Evolutionary conservation across 106 monocot genomes (phyloP).

Genomic region (Dendrobium catenatum): DNA sequence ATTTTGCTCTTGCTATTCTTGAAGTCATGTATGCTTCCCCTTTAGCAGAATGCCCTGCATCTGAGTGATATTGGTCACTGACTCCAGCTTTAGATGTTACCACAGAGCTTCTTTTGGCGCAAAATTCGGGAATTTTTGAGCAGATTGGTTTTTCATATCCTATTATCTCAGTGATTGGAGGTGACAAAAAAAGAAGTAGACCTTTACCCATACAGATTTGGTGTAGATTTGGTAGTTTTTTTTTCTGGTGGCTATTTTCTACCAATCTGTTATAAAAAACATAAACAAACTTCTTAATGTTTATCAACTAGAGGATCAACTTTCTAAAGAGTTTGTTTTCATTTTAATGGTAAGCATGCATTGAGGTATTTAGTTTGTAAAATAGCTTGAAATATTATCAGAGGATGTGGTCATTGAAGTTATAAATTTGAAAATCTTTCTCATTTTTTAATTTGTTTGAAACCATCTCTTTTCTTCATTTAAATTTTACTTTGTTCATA

Average conservation of each 20-base stretch:
- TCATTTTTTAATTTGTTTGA: background rate
- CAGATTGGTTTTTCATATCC: conserved; percentile 72
- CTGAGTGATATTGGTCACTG: conserved; percentile 60
- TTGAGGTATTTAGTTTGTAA: background rate
- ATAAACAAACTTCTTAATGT: conserved; percentile 91
- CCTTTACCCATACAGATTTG: conserved; percentile 90
- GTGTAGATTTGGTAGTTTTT: conserved; percentile 94
- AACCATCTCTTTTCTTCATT: background rate
- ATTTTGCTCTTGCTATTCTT: conserved; percentile 30
- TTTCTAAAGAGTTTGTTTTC: conserved; percentile 95
- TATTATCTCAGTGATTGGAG: conserved; percentile 83
- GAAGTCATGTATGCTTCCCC: conserved; percentile 76
- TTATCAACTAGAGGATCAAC: conserved; percentile 96
- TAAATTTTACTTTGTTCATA: background rate
- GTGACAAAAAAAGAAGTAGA: conserved; percentile 86
- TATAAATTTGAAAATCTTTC: background rate
- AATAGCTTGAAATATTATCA: background rate
- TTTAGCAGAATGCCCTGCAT: conserved; percentile 27
- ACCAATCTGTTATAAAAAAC: conserved; percentile 92
- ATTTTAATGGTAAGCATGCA: conserved; percentile 72
- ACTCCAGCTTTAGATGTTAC: conserved; percentile 86
- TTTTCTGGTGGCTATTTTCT: conserved; percentile 92
- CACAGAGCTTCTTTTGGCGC: conserved; percentile 59
- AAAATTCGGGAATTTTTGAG: conserved; percentile 20
- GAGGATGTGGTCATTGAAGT: background rate